Base-by-base conservation (phyloP, 306 rosid genomes). In the Fragaria iinumae region DNA sequence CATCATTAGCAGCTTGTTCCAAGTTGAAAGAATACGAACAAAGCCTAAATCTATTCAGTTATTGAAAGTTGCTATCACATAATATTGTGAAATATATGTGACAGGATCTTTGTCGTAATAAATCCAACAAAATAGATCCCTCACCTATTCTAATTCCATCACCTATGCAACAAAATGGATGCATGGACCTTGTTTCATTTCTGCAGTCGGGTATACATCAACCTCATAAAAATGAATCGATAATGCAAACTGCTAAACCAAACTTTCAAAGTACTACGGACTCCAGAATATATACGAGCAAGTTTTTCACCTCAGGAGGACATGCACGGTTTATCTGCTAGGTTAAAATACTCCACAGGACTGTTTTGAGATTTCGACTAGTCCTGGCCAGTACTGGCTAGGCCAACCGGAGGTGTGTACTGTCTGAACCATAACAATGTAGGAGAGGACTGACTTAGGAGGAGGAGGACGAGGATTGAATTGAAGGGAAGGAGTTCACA, bases 381-480 rank as follows among this genome's bases (percentile, higher is more conserved):
- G 8, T 60, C 38, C 38, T 60, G 38, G 11, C 2, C 8, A 32
- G 63, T 21, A 57, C 16, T 6, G 48, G 32, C 21, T n/a, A 23
- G 75, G 65, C 69, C 67, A 38, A 3, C 29, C 34, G 25, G 36
- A 25, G 38, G 16, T 4, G 10, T 27, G 67, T 59, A 50, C 44
- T 60, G 20, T 73, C 72, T 80, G 44, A 72, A 71, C 77, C 80
- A 23, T 29, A 36, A 52, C 50, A n/a, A 53, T 34, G 25, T 38
- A 72, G n/a, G 50, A 41, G 67, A 18, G 23, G 45, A 32, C 45
- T 2, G 29, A n/a, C 29, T 56, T 21, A 3, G 62, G 5, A 56
- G 62, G 62, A 29, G 32, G 32, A 56, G 43, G 43, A 39, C 7
- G 41, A 38, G 41, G 7, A 23, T 12, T n/a, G 29, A n/a, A 8